Percentiles rank a stretch among this genome's conserved stretches.
phyloP scores from a whole-genome alignment of 2,329 filamentous ascomycete genomes.

The Lachnellula arida region DNA sequence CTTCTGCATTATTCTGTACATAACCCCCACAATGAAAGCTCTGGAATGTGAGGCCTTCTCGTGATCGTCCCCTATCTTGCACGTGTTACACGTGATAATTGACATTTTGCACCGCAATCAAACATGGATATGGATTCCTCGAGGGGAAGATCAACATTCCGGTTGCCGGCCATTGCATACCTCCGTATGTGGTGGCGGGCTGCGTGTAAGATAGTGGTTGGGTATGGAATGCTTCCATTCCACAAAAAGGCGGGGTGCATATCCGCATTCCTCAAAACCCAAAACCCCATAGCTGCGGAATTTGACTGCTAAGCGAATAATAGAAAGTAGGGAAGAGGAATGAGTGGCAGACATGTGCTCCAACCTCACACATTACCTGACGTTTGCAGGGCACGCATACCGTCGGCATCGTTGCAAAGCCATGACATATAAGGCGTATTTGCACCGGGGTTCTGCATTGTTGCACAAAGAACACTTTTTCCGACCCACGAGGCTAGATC shows the following conservation, averaged over 20 bases:
- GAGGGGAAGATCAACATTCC: slow-evolving; percentile 4
- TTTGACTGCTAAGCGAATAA: neutral
- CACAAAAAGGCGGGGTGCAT: neutral
- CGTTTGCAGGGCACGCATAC: too few relatives aligned
- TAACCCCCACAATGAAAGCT: slow-evolving; percentile 16
- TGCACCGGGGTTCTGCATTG: too few relatives aligned
- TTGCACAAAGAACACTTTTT: too few relatives aligned
- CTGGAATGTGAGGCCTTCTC: slow-evolving; percentile 22
- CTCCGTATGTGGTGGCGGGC: too few relatives aligned
- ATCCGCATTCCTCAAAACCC: neutral
- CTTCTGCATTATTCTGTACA: slow-evolving; percentile 23
- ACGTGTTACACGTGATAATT: slow-evolving; percentile 16
- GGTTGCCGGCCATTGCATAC: neutral
- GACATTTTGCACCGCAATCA: slow-evolving; percentile 2
- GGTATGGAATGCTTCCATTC: slow-evolving; percentile 3
- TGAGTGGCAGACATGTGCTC: neutral
- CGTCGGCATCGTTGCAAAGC: too few relatives aligned
- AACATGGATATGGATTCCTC: slow-evolving; percentile 14
- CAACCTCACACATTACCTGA: neutral
- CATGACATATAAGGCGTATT: too few relatives aligned
- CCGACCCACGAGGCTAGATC: neutral
- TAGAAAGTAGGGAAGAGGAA: neutral
- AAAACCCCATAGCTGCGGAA: neutral
- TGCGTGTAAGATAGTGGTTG: neutral
- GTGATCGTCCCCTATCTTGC: neutral